A percentile compares a stretch with the other conserved stretches of the same genome.
These are phyloP conservation scores for Scenedesmus sp. DNA, from an alignment of 163 green algal genomes.

Conservation along the genomic window DNA sequence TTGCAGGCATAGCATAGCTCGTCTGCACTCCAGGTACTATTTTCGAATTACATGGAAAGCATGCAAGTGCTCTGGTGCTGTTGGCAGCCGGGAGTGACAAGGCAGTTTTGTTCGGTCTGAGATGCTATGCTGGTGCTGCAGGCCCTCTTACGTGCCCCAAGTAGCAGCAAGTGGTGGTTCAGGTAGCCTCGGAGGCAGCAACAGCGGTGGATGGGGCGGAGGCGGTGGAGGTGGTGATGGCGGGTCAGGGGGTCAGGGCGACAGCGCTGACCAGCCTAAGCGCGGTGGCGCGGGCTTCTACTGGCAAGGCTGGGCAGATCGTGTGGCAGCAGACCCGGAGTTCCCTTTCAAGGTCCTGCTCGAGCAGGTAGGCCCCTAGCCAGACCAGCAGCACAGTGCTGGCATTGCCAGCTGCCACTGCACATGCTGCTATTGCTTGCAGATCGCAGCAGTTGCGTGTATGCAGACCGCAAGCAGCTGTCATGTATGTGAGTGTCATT, in stretches of 20 bases:
- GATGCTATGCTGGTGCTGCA: not conserved
- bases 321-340: slow-evolving; percentile 89
- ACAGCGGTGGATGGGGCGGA: slow-evolving; percentile 36
- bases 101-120: slow-evolving; percentile 14
- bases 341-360: slow-evolving; percentile 96
- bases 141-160: slow-evolving; percentile 22
- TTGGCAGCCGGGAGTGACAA: not conserved
- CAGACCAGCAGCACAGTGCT: not conserved
- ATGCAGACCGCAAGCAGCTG: not conserved
- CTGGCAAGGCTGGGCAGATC: slow-evolving; percentile 91
- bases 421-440: not conserved
- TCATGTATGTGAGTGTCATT: not conserved
- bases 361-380: slow-evolving; percentile 79
- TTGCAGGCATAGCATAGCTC: not conserved
- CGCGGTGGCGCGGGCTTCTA: slow-evolving; percentile 19
- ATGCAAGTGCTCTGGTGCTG: not conserved
- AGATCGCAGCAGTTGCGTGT: not conserved
- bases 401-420: not conserved
- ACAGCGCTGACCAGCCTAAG: slow-evolving; percentile 40
- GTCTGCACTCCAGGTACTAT: not conserved
- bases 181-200: slow-evolving; percentile 52
- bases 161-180: slow-evolving; percentile 27
- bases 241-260: slow-evolving; percentile 57
- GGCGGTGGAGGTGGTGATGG: slow-evolving; percentile 60
- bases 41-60: not conserved